These are phyloP conservation scores for Paraconiothyrium sp. DNA, from an alignment of 2,329 filamentous ascomycete species.

Conservation along the genomic window DNA sequence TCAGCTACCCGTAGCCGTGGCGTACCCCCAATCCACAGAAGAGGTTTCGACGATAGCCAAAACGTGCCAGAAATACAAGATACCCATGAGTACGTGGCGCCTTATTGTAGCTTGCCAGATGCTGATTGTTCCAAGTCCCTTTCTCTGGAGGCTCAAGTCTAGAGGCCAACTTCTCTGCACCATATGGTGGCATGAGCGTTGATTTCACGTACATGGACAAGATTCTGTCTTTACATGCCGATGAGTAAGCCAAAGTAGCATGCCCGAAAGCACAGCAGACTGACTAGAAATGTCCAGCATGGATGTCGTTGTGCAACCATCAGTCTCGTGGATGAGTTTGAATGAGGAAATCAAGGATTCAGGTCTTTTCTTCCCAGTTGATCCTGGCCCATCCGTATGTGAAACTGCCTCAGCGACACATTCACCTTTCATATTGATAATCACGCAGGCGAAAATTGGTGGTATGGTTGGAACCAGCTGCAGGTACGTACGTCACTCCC, in stretches of 20 bases:
- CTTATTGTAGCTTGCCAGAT: neutral
- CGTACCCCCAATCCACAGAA: slow-evolving; percentile 70
- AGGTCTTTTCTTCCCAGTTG: slow-evolving; percentile 89
- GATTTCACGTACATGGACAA: slow-evolving; percentile 90
- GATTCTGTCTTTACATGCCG: slow-evolving; percentile 79
- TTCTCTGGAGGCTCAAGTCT: slow-evolving; percentile 88
- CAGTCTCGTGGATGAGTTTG: slow-evolving; percentile 89
- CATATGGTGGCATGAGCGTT: slow-evolving; percentile 85
- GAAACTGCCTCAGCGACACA: neutral
- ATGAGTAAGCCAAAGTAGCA: slow-evolving; percentile 62
- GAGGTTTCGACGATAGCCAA: slow-evolving; percentile 72
- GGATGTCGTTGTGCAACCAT: slow-evolving; percentile 92
- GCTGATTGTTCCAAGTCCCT: slow-evolving; percentile 62
- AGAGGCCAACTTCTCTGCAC: slow-evolving; percentile 90
- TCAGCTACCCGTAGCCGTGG: slow-evolving; percentile 70
- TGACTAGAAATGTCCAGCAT: slow-evolving; percentile 60
- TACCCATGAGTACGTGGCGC: slow-evolving; percentile 70
- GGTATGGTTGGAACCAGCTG: slow-evolving; percentile 84
- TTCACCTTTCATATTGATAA: slow-evolving; percentile 27
- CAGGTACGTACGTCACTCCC: slow-evolving; percentile 36
- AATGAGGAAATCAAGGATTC: slow-evolving; percentile 78
- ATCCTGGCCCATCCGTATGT: slow-evolving; percentile 73
- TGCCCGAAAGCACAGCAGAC: slow-evolving; percentile 9
- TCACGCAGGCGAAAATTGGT: slow-evolving; percentile 72
- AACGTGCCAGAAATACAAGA: slow-evolving; percentile 78